Evolutionary conservation across 768 basidiomycete species (phyloP).

Genomic region (Ramaria sp.): DNA sequence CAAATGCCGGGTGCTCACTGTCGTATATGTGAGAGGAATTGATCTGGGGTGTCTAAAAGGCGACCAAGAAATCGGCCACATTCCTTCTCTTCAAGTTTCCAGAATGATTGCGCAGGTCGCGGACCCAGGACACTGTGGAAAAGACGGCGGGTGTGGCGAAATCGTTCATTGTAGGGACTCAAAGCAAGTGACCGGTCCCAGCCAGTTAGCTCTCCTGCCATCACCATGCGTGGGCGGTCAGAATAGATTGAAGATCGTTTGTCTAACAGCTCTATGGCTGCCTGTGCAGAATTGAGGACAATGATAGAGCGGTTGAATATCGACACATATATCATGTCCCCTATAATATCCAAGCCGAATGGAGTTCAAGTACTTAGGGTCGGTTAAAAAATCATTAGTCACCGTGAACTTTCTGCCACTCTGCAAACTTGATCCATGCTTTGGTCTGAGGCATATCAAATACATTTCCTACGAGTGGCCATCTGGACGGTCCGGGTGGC

Average conservation of each 20-base stretch:
- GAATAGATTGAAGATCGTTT: conserved; percentile 23
- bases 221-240: conserved; percentile 17
- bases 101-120: conserved; percentile 25
- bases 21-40: conserved; percentile 27
- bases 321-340: conserved; percentile 22
- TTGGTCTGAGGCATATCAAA: too few species aligned
- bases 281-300: conserved; percentile 22
- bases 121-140: conserved; percentile 26
- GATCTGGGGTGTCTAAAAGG: conserved; percentile 21
- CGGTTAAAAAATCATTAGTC: too few species aligned
- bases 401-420: too few species aligned
- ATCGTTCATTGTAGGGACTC: conserved; percentile 18
- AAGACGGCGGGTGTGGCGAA: conserved; percentile 18
- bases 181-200: conserved; percentile 12
- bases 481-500: too few species aligned
- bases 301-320: conserved; percentile 21
- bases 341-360: conserved; percentile 10
- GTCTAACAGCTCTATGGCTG: conserved; percentile 25
- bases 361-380: too few species aligned
- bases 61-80: conserved; percentile 23
- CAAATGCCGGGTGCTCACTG: conserved; percentile 17
- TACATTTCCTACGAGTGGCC: too few species aligned
- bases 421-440: too few species aligned
- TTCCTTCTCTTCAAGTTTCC: conserved; percentile 27
- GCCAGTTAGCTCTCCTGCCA: conserved; percentile 9